Conservation (phyloP, 495 filamentous ascomycete genomes). For the Friedmanniomyces simplex region DNA sequence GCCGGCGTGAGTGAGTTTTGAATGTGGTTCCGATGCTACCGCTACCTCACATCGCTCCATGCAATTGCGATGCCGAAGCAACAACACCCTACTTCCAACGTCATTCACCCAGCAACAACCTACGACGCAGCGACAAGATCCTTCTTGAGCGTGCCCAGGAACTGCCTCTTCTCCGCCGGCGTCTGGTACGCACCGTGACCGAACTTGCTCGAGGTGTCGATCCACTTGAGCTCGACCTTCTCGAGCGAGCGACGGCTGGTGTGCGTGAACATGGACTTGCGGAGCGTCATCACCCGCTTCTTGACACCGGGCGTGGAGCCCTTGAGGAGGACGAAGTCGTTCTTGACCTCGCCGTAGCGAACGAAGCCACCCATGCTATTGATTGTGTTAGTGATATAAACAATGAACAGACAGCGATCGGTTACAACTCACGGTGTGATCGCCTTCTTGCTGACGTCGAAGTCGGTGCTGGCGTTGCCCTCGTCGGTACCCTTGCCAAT, state of each 20-base stretch:
- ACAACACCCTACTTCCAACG: background rate
- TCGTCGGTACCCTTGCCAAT: slow-evolving; percentile 84
- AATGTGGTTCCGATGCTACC: background rate
- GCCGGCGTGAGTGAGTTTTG: too few species aligned
- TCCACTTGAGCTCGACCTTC: slow-evolving; percentile 99
- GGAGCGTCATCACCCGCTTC: slow-evolving; percentile 98
- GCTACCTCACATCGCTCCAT: background rate
- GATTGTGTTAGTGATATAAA: slow-evolving; percentile 29
- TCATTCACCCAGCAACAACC: slow-evolving; percentile 12
- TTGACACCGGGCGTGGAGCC: slow-evolving; percentile 94
- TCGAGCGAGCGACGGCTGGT: slow-evolving; percentile 88
- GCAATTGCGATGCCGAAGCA: background rate
- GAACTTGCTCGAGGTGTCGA: slow-evolving; percentile 99
- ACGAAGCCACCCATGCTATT: slow-evolving; percentile 94
- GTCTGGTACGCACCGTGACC: slow-evolving; percentile 99
- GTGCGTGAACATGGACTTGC: slow-evolving; percentile 98
- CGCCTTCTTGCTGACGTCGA: slow-evolving; percentile 96
- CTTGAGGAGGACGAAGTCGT: slow-evolving; percentile 98
- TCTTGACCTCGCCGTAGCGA: slow-evolving; percentile 97
- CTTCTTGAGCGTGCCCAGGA: slow-evolving; percentile 98
- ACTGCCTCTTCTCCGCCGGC: slow-evolving; percentile 86
- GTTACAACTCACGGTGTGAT: slow-evolving; percentile 85
- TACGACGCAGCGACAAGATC: slow-evolving; percentile 68
- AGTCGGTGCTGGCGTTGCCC: slow-evolving; percentile 86
- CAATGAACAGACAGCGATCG: background rate